phyloP scores from a whole-genome alignment of 345 rosid species.

The Kernera saxatilis region DNA sequence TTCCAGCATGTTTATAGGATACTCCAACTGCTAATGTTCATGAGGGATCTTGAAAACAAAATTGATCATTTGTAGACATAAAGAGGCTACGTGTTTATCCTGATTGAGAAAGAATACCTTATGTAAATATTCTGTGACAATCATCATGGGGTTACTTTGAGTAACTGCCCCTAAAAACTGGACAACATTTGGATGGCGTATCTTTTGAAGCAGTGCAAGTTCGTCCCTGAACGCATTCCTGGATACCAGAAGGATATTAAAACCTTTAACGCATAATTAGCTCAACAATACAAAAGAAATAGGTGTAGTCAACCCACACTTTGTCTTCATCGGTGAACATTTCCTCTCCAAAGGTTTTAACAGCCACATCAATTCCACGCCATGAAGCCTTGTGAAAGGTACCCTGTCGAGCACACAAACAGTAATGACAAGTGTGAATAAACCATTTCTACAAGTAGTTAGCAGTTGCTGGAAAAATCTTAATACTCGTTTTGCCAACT shows the following conservation, averaged over 20 bases:
- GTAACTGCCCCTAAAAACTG: slow-evolving; percentile 90
- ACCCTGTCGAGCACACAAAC: slow-evolving; percentile 40
- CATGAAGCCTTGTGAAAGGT: slow-evolving; percentile 72
- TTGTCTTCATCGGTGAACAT: slow-evolving; percentile 62
- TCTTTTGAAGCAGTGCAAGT: slow-evolving; percentile 75
- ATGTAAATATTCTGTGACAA: slow-evolving; percentile 70
- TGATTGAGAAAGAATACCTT: slow-evolving; percentile 42
- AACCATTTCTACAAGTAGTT: not conserved
- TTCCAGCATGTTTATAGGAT: not conserved
- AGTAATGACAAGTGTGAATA: not conserved
- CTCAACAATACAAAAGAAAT: not conserved
- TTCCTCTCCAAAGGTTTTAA: slow-evolving; percentile 72
- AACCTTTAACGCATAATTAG: not conserved
- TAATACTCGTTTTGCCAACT: not conserved
- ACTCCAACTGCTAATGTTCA: not conserved
- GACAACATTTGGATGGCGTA: slow-evolving; percentile 84
- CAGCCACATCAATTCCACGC: slow-evolving; percentile 86
- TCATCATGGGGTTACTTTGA: slow-evolving; percentile 85
- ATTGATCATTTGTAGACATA: not conserved
- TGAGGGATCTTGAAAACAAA: not conserved
- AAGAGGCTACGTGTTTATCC: not conserved
- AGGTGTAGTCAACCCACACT: slow-evolving; percentile 52
- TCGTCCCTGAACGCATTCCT: slow-evolving; percentile 83
- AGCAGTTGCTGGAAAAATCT: not conserved
- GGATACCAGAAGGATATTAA: slow-evolving; percentile 21